These are phyloP conservation scores for Mallotus repandus DNA, from an alignment of 441 rosid genomes.

Conservation along the genomic window DNA sequence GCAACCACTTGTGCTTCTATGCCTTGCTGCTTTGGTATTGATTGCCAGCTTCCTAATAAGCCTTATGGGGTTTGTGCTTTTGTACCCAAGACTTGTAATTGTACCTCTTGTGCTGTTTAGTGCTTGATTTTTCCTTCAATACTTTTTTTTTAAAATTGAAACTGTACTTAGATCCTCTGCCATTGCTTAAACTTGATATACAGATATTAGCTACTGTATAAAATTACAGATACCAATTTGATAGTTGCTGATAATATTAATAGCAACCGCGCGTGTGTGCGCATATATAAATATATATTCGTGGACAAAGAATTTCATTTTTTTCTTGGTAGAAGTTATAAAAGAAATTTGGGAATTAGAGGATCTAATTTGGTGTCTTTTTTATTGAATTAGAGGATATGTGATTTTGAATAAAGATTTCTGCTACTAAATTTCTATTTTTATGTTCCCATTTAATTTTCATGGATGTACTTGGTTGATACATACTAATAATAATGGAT, in stretches of 20 bases:
- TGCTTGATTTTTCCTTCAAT: slow-evolving; percentile 4
- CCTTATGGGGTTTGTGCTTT: slow-evolving; percentile 81
- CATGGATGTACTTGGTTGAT: no score
- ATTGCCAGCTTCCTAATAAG: slow-evolving; percentile 74
- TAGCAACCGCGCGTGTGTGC: neutral
- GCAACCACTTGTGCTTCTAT: slow-evolving; percentile 44
- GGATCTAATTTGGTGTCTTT: neutral
- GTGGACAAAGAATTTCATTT: no score
- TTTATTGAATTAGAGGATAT: neutral
- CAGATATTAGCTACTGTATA: neutral
- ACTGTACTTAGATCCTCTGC: neutral
- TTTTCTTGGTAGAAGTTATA: no score
- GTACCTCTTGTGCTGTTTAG: slow-evolving; percentile 49
- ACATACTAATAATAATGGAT: no score
- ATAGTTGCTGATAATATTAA: neutral
- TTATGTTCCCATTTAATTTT: neutral
- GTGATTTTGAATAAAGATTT: neutral
- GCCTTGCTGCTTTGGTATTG: slow-evolving; percentile 73
- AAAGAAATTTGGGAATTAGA: neutral
- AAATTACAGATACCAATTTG: neutral
- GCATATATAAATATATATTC: no score
- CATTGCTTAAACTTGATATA: neutral
- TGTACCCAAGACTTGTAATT: slow-evolving; percentile 63
- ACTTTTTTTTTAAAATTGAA: neutral
- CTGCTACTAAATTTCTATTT: neutral